Evolutionary conservation across 495 filamentous ascomycete species (phyloP).

Genomic region (Penicillium lividum): DNA sequence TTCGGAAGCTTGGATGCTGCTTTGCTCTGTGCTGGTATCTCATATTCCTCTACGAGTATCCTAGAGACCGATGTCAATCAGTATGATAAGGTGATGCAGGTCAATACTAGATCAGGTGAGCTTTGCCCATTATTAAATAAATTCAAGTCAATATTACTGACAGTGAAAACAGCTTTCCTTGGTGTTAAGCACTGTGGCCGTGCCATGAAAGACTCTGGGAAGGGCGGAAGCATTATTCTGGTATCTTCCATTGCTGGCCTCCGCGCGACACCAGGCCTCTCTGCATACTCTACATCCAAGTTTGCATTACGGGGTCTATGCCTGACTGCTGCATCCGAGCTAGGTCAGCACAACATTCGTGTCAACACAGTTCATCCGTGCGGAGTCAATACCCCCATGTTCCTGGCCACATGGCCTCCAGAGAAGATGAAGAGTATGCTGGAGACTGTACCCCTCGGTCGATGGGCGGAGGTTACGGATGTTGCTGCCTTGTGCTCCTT

Average conservation of each 20-base stretch:
- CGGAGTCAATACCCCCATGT: conserved; percentile 23
- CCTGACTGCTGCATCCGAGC: conserved; percentile 20
- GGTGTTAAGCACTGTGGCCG: conserved; percentile 17
- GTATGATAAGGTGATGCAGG: conserved; percentile 23
- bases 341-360: conserved; percentile 21
- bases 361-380: conserved; percentile 26
- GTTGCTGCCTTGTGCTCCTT: conserved; percentile 22
- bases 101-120: conserved; percentile 25
- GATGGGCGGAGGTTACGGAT: conserved; percentile 25
- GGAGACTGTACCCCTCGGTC: conserved; percentile 20
- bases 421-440: conserved; percentile 25
- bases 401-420: conserved; percentile 13
- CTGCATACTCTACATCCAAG: conserved; percentile 21
- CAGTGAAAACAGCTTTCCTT: conserved; percentile 10
- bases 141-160: neutral
- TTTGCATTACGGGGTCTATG: conserved; percentile 23
- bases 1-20: conserved; percentile 23
- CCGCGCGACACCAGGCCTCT: conserved; percentile 23
- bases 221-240: conserved; percentile 23
- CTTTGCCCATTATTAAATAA: neutral
- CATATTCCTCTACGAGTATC: conserved; percentile 1
- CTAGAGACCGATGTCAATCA: conserved; percentile 16
- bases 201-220: conserved; percentile 18
- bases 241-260: conserved; percentile 26
- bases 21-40: conserved; percentile 11